Conservation (phyloP, 768 basidiomycete genomes). For the Tricholoma terreum region DNA sequence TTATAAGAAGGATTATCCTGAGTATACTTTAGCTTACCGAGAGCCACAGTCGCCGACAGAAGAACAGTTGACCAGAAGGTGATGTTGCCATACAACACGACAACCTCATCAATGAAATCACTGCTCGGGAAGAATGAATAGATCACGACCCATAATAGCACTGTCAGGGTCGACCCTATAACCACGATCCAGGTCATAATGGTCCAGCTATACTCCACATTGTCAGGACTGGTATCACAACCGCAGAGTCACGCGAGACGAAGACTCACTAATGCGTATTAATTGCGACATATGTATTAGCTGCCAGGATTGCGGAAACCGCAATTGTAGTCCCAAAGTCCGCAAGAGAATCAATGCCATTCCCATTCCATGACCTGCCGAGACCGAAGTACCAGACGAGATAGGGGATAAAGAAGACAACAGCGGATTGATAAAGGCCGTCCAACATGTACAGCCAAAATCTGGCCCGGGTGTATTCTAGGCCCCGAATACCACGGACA, state of each 20-base stretch:
- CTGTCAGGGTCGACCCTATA: slow-evolving; percentile 74
- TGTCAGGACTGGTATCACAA: slow-evolving; percentile 16
- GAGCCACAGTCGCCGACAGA: slow-evolving; percentile 63
- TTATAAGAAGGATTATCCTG: not conserved
- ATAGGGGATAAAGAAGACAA: slow-evolving; percentile 87
- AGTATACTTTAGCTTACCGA: slow-evolving; percentile 48
- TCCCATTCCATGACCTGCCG: slow-evolving; percentile 74
- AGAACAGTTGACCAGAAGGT: slow-evolving; percentile 83
- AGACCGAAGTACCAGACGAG: slow-evolving; percentile 64
- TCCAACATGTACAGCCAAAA: slow-evolving; percentile 97
- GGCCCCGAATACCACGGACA: slow-evolving; percentile 86
- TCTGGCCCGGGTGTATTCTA: slow-evolving; percentile 87
- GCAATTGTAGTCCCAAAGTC: slow-evolving; percentile 94
- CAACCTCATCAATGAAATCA: slow-evolving; percentile 72
- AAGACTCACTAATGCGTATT: slow-evolving; percentile 82
- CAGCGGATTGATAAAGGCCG: slow-evolving; percentile 87
- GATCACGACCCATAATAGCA: slow-evolving; percentile 84
- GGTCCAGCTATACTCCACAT: slow-evolving; percentile 58
- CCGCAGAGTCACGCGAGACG: not conserved
- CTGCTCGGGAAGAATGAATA: slow-evolving; percentile 78
- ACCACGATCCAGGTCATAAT: slow-evolving; percentile 81
- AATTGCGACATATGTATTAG: slow-evolving; percentile 87
- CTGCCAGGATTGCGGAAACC: slow-evolving; percentile 81
- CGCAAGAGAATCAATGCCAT: slow-evolving; percentile 69
- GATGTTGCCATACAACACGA: slow-evolving; percentile 71